Percentiles rank a stretch among this genome's conserved stretches.
These are phyloP conservation scores for Xylariales sp. DNA, from an alignment of 2,329 filamentous ascomycete genomes.

Conservation along the genomic window DNA sequence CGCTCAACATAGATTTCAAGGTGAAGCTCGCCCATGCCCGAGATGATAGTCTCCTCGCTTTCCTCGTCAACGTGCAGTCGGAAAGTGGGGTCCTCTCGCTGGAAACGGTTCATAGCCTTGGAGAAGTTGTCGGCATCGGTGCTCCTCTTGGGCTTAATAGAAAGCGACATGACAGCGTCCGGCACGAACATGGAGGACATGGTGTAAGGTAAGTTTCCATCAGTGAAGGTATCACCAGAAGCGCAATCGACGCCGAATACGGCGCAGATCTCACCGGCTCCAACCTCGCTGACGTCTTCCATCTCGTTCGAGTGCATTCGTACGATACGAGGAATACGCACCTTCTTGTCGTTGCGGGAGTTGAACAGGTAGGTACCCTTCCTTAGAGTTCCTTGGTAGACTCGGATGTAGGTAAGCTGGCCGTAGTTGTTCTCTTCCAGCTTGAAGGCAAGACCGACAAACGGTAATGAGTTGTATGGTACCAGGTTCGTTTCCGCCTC, in stretches of 20 bases:
- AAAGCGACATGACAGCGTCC: conserved; percentile 95
- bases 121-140: conserved; percentile 92
- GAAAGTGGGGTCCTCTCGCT: conserved; percentile 97
- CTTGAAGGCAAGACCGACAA: conserved; percentile 96
- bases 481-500: conserved; percentile 83
- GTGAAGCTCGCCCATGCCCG: conserved; percentile 96
- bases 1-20: conserved; percentile 97
- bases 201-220: conserved; percentile 84
- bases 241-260: conserved; percentile 98
- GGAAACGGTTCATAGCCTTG: conserved; percentile 98
- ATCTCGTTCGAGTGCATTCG: conserved; percentile 99
- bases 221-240: conserved; percentile 96
- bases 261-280: conserved; percentile 95
- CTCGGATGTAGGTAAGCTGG: conserved; percentile 95
- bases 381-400: conserved; percentile 87
- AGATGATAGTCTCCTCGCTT: conserved; percentile 95
- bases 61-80: conserved; percentile 88
- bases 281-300: conserved; percentile 91
- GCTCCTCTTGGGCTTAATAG: conserved; percentile 91
- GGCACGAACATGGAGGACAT: conserved; percentile 99
- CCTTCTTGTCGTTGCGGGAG: conserved; percentile 88
- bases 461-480: conserved; percentile 88
- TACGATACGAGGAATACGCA: conserved; percentile 94
- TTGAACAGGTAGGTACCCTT: conserved; percentile 93
- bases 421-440: conserved; percentile 98